Conservation (phyloP, 2,329 filamentous ascomycete genomes). For the Beauveria sp. region DNA sequence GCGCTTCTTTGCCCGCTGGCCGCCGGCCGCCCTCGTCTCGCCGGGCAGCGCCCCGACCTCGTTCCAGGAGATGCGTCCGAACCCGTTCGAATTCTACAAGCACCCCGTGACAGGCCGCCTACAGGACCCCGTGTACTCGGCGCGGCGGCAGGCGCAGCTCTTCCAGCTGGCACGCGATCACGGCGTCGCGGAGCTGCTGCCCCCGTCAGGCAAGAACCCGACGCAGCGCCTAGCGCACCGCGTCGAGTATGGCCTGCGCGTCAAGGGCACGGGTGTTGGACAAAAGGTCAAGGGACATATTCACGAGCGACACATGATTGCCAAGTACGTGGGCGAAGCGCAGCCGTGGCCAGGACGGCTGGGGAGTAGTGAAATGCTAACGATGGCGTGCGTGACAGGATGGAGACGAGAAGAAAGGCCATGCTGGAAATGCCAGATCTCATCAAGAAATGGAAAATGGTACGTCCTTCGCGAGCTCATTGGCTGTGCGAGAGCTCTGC, state of each 20-base stretch:
- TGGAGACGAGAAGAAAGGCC: constrained; percentile 83
- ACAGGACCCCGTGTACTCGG: constrained; percentile 75
- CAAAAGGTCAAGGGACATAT: constrained; percentile 92
- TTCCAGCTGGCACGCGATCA: constrained; percentile 75
- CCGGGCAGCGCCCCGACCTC: constrained; percentile 35
- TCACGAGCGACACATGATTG: constrained; percentile 80
- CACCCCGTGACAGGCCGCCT: constrained; percentile 73
- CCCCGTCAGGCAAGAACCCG: constrained; percentile 67
- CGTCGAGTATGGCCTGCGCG: constrained; percentile 70
- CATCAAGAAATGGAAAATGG: constrained; percentile 89
- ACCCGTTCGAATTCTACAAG: constrained; percentile 77
- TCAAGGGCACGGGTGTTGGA: constrained; percentile 89
- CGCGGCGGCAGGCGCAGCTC: constrained; percentile 83
- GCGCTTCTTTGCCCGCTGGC: constrained; percentile 85
- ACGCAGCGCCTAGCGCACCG: constrained; percentile 62
- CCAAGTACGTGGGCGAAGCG: constrained; percentile 44
- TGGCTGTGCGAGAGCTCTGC: constrained; percentile 15
- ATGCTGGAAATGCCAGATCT: constrained; percentile 93
- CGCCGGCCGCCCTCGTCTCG: constrained; percentile 57
- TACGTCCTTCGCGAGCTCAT: constrained; percentile 35
- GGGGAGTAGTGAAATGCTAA: constrained; percentile 21
- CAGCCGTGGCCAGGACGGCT: too few relatives aligned
- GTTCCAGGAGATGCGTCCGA: constrained; percentile 53
- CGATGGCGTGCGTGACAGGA: constrained; percentile 34
- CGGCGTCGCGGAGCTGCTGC: constrained; percentile 74